These are phyloP conservation scores for Talaromyces piceae DNA, from an alignment of 2,329 filamentous ascomycete species.

Conservation along the genomic window DNA sequence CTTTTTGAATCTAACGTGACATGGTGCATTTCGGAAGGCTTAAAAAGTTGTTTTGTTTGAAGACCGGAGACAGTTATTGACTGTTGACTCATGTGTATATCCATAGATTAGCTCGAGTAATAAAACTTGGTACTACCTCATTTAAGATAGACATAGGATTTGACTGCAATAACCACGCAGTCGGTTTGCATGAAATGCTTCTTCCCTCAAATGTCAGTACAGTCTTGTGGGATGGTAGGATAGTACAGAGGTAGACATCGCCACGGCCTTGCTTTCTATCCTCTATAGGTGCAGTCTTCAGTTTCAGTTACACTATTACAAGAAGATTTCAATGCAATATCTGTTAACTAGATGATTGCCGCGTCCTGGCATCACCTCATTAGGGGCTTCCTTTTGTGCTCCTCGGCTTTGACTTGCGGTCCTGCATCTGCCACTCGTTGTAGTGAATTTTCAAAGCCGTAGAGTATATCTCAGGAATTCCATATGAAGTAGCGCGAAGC, in stretches of 20 bases:
- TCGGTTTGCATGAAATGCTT: too few relatives aligned
- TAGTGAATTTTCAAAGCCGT: background rate
- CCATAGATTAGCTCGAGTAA: background rate
- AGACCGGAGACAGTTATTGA: background rate
- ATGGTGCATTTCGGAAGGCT: background rate
- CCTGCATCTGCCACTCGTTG: constrained; percentile 3
- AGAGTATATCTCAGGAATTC: background rate
- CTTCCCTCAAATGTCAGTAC: too few relatives aligned
- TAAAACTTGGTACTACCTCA: background rate
- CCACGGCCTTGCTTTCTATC: too few relatives aligned
- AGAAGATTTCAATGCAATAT: too few relatives aligned
- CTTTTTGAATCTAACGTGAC: background rate
- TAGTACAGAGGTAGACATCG: too few relatives aligned
- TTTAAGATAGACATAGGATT: background rate
- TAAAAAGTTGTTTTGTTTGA: background rate
- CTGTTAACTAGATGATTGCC: too few relatives aligned
- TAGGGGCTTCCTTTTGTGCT: too few relatives aligned
- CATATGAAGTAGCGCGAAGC: constrained; percentile 1
- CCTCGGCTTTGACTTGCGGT: background rate
- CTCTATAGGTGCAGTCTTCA: too few relatives aligned
- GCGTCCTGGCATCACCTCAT: too few relatives aligned
- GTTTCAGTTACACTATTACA: too few relatives aligned
- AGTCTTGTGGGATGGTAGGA: too few relatives aligned
- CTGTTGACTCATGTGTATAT: background rate
- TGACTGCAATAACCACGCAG: too few relatives aligned